Percentiles rank a stretch among this genome's conserved stretches.
Conservation (phyloP, 1,139 yeast species). For the Groenewaldozyma auringiensis region DNA sequence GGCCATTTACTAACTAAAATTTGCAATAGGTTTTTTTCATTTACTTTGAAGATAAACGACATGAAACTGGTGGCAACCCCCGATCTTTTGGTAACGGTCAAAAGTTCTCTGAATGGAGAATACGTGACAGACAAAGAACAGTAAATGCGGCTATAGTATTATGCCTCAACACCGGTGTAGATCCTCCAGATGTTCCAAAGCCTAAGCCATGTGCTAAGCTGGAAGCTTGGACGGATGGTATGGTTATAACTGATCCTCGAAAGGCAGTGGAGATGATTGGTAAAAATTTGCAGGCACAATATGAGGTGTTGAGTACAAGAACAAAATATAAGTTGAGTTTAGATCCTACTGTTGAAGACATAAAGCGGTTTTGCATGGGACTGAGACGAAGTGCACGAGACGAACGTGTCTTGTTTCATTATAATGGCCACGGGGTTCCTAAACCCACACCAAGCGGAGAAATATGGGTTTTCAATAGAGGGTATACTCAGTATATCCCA, state of each 20-base stretch:
- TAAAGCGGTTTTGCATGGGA: slow-evolving; percentile 84
- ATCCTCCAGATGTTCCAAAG: slow-evolving; percentile 92
- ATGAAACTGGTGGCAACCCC: slow-evolving; percentile 85
- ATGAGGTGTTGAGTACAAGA: slow-evolving; percentile 78
- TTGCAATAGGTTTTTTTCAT: slow-evolving; percentile 62
- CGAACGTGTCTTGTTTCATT: slow-evolving; percentile 76
- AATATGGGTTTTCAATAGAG: slow-evolving; percentile 96
- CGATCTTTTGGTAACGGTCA: slow-evolving; percentile 42
- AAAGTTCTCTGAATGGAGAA: slow-evolving; percentile 80
- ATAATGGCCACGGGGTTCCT: slow-evolving; percentile 98
- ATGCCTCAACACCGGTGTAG: slow-evolving; percentile 89
- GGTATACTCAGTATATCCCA: slow-evolving; percentile 95
- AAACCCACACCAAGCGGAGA: slow-evolving; percentile 97
- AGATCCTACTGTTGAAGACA: slow-evolving; percentile 95
- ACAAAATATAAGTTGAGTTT: slow-evolving; percentile 85
- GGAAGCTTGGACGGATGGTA: slow-evolving; percentile 93
- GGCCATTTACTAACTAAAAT: slow-evolving; percentile 6
- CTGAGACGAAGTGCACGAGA: slow-evolving; percentile 87
- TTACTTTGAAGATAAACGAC: slow-evolving; percentile 84
- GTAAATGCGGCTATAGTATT: slow-evolving; percentile 89
- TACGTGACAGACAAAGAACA: slow-evolving; percentile 86
- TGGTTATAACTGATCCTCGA: slow-evolving; percentile 74
- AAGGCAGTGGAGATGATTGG: slow-evolving; percentile 92
- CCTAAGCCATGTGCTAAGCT: slow-evolving; percentile 90
- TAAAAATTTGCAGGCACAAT: slow-evolving; percentile 76